A percentile compares a stretch with the other conserved stretches of the same genome.
phyloP scores from a whole-genome alignment of 352 stramenopile genomes.

The Globisporangium cystogenes region DNA sequence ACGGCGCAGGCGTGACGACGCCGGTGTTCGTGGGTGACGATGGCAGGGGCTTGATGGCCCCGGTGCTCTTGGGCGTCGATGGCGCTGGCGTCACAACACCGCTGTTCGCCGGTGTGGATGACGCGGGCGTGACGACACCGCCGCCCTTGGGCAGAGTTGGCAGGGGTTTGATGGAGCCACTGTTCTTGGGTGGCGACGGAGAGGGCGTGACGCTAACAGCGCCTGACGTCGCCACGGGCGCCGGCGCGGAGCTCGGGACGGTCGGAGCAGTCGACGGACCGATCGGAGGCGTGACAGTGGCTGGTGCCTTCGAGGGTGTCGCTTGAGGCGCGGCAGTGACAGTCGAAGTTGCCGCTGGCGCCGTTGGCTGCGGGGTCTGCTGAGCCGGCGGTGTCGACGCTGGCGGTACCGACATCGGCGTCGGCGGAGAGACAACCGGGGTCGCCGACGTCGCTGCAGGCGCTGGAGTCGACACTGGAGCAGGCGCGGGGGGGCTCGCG shows the following conservation, averaged over 20 bases:
- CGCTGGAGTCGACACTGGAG: background rate
- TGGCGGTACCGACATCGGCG: background rate
- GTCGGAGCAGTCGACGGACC: constrained; percentile 1
- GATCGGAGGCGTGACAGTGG: background rate
- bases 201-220: background rate
- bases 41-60: no score
- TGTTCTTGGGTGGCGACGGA: background rate
- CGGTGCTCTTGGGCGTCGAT: background rate
- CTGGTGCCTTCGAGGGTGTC: background rate
- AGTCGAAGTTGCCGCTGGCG: background rate
- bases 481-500: background rate
- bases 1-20: constrained; percentile 8
- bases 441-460: background rate
- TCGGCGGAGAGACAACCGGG: background rate
- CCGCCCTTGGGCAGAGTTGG: background rate
- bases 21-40: background rate
- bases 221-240: background rate
- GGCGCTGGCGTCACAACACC: no score
- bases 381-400: background rate
- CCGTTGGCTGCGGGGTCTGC: background rate
- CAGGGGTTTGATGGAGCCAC: background rate
- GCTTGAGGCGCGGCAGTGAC: background rate
- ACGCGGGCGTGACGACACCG: constrained; percentile 4
- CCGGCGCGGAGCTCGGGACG: constrained; percentile 5
- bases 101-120: constrained; percentile 8